Base-by-base conservation (phyloP, 352 stramenopile species). In the Globisporangium nagaii region DNA sequence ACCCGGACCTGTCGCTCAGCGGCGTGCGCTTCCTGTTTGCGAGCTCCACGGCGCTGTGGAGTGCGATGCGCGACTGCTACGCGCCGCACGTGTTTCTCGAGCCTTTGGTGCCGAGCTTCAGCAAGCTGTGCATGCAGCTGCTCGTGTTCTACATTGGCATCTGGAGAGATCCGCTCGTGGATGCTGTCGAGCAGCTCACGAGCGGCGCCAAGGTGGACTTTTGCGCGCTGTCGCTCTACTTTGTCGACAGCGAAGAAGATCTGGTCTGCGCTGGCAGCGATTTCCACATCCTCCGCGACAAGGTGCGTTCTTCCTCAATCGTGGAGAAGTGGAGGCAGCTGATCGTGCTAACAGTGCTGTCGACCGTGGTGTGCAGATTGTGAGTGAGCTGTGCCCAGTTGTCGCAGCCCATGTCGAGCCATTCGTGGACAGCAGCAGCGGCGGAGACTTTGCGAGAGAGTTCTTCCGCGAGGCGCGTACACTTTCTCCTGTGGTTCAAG, bases 201-300 rank as follows among this genome's bases (percentile, higher is more conserved):
- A 73, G 45, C 48, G 61, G 68, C 12, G 55, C 39, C 15, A 90
- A 88, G 48, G 55, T 78, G 13, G 66, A 87, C 51, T 84, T 84
- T 28, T 51, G 15, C 8, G 17, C 48, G 0, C 55, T 84, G 8
- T 54, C 72, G 19, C 64, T 88, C 13, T 66, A 67, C 37, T 75
- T 81, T 35, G 52, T 92, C 1, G 51, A 48, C 1, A 73, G 20
- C 4, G 75, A 86, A 32, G 81, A 92, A 44, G 81, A 94, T 51
- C 46, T 92, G n/a, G 35, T 90, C 8, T 77, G 65, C 46, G 76
- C 79, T 35, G 84, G 71, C 37, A 90, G 73, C 24, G 80, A 95
- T 45, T 87, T 93, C n/a, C 72, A 86, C 15, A 24, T 86, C 20
- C 56, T 95, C 3, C 46, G 58, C 3, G 44, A 66, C 19, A 86